A percentile compares a stretch with the other conserved stretches of the same genome.
phyloP scores from a whole-genome alignment of 176 grass and related monocot species.

The Guadua angustifolia region DNA sequence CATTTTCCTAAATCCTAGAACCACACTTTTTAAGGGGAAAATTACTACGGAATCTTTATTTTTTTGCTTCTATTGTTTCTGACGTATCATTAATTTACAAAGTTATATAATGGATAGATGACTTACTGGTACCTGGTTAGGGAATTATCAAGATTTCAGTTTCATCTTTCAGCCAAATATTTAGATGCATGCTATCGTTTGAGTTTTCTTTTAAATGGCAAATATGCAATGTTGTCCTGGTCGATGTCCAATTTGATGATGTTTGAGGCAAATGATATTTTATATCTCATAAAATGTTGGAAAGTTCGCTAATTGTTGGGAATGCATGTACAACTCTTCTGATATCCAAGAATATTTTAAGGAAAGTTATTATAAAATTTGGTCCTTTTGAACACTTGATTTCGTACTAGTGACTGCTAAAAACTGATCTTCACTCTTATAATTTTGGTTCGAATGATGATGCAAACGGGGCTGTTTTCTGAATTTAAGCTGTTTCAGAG shows the following conservation, averaged over 20 bases:
- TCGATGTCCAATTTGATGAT: background rate
- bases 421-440: background rate
- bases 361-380: background rate
- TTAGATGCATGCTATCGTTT: background rate
- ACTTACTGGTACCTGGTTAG: background rate
- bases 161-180: background rate
- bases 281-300: background rate
- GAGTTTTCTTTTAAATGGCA: background rate
- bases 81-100: background rate
- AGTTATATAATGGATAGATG: background rate
- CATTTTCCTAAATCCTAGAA: background rate
- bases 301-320: background rate
- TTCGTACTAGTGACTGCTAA: background rate
- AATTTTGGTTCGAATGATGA: slow-evolving; percentile 32
- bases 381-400: background rate
- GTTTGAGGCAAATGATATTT: background rate
- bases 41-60: background rate
- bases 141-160: background rate
- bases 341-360: background rate
- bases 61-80: slow-evolving; percentile 18
- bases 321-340: background rate
- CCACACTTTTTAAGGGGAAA: background rate
- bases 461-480: background rate
- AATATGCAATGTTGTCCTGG: background rate
- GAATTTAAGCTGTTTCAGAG: background rate